Conservation (phyloP, 2,329 filamentous ascomycete genomes). For the Didymella lethalis region DNA sequence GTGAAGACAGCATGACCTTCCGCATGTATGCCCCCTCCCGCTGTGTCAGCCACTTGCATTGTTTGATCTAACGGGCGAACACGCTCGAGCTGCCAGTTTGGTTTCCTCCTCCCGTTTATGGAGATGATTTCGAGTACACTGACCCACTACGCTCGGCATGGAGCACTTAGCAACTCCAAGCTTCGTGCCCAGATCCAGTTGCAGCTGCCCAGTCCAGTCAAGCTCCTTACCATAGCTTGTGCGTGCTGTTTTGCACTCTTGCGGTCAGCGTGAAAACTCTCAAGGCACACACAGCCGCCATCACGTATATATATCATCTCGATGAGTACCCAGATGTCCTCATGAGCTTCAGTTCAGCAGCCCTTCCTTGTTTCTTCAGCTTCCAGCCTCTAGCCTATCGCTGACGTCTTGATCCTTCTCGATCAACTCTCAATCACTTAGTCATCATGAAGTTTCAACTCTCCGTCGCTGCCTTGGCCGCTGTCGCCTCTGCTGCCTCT, state of each 20-base stretch:
- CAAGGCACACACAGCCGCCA: not conserved
- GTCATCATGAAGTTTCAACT: constrained; percentile 44
- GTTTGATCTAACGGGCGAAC: constrained; percentile 8
- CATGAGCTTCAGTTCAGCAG: constrained; percentile 34
- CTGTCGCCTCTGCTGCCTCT: constrained; percentile 38
- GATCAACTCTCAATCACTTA: constrained; percentile 17
- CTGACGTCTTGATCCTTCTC: constrained; percentile 12
- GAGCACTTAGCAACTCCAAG: constrained; percentile 33
- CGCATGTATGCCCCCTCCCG: constrained; percentile 22
- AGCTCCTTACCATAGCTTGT: constrained; percentile 33
- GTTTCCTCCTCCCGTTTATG: constrained; percentile 16
- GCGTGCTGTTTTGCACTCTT: constrained; percentile 11
- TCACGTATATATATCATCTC: constrained; percentile 35
- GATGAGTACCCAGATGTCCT: constrained; percentile 15
- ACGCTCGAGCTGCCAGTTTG: constrained; percentile 25
- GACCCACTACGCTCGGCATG: constrained; percentile 27
- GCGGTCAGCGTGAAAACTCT: not conserved
- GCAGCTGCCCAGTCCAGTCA: constrained; percentile 36
- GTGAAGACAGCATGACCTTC: constrained; percentile 24
- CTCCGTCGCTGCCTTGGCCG: constrained; percentile 38
- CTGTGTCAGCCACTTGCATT: constrained; percentile 4
- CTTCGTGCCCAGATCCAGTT: constrained; percentile 29
- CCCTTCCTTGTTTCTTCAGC: constrained; percentile 22
- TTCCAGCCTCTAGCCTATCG: constrained; percentile 17
- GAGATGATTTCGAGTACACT: constrained; percentile 21